Base-by-base conservation (phyloP, 805 yeast species). In the Candida vartiovaarae region DNA sequence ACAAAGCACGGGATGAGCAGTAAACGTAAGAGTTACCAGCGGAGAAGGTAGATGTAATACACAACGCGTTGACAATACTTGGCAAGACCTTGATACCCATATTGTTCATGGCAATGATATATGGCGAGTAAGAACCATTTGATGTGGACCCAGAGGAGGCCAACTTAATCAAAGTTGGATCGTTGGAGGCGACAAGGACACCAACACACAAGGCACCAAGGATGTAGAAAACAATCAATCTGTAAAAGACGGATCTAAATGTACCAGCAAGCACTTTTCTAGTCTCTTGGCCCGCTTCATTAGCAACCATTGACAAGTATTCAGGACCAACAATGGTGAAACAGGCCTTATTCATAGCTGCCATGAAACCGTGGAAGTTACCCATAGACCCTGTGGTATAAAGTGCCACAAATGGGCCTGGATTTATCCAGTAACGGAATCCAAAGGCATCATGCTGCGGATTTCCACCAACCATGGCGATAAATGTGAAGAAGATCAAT, bases 311-410 rank as follows among this genome's bases (percentile, higher is more conserved):
- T 3, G 89, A 74, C 32, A 87, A 76, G 54, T 83, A 83, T 62
- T 87, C 95, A 3, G 95, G 91, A 2, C 95, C 95, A 6, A 83
- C 84, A 51, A 83, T 76, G 24, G 90, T 82, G 59, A 84, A 86
- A 33, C 82, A 67, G 8, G 93, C 95, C 49, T 78, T 79, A 44
- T 76, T 71, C 83, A 72, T 41, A 80, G 52, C 40, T 83, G 76
- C 63, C 82, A 84, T 63, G 82, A 50, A 83, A 70, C 93, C 95
- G 50, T 80, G 75, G 54, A 82, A 81, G 48, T 80, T 64, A 11
- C 91, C 91, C 52, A 74, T 55, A 0, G 61, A 54, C 1, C 90
- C 89, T 11, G 72, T 63, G 9, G 75, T 73, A 36, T 68, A 61
- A 54, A 73, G 75, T 49, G 69, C 69, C 28, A 78, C 81, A 56